Base-by-base conservation (phyloP, 441 rosid genomes). In the Dalechampia spathulata region DNA sequence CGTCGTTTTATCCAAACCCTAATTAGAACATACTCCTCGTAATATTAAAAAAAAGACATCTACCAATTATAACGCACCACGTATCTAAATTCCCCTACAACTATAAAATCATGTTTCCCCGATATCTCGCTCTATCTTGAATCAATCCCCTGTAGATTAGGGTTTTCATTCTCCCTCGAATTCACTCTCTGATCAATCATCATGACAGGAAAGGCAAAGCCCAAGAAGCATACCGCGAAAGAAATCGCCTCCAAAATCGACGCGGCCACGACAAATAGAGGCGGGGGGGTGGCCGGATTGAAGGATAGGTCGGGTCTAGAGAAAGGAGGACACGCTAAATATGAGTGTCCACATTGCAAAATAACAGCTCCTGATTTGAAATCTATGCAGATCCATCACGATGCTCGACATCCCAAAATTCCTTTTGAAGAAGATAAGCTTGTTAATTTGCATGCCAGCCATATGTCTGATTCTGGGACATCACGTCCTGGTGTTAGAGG, bases 181-280 rank as follows among this genome's bases (percentile, higher is more conserved):
- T 20, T 20, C 13, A 5, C 6, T 36, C 22, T 11, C 2, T 23
- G n/a, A 23, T 11, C n/a, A 16, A 3, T 34, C 5, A 51, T 46
- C 57, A 87, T 93, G 99, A 94, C 99, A 0, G 97, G 99, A 16
- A 94, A 90, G 68, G 97, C 97, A 41, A 93, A 93, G 93, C 97
- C 97, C 15, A 93, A 90, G 93, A 93, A 93, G 97, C 99, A 93
- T 74, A 93, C 96, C 15, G 97, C 97, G 28, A 93, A 93, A 75
- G 99, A 90, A 77, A 72, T 93, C 63, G 77, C 81, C 1, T 67
- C 90, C 12, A 93, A 90, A 58, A 55, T 77, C 37, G 96, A 93
- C 60, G 97, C 95, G 0, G 97, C 97, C 39, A 63, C 78, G 40
- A 90, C 96, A 22, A 90, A 82, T 67, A 70, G 96, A 11, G 99